A percentile compares a stretch with the other conserved stretches of the same genome.
phyloP scores from a whole-genome alignment of 1,284 basidiomycete species.

The Phlebopus sp. region DNA sequence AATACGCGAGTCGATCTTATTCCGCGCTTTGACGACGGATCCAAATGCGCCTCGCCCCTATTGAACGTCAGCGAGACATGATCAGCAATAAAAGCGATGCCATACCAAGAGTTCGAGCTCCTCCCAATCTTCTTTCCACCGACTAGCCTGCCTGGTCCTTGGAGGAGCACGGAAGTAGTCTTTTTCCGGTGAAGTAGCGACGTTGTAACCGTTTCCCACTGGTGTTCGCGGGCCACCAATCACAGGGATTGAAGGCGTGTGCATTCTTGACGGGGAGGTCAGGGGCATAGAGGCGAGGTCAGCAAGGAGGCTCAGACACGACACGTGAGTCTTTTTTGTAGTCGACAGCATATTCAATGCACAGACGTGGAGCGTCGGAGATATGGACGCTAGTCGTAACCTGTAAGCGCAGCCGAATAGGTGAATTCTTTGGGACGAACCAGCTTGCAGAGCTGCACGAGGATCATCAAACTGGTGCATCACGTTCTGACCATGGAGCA shows the following conservation, averaged over 20 bases:
- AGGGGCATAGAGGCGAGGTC: conserved; percentile 33
- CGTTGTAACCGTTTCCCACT: conserved; percentile 35
- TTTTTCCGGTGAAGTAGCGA: conserved; percentile 55
- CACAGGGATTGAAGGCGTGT: conserved; percentile 23
- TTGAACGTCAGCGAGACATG: background rate
- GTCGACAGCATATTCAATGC: conserved; percentile 58
- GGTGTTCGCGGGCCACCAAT: conserved; percentile 36
- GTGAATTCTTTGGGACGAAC: conserved; percentile 29
- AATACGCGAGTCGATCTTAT: conserved; percentile 73
- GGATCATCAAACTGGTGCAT: conserved; percentile 44
- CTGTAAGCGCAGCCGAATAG: background rate
- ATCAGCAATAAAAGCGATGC: background rate
- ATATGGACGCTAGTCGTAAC: conserved; percentile 45
- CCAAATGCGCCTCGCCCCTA: conserved; percentile 93
- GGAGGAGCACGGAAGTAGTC: conserved; percentile 51
- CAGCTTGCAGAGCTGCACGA: conserved; percentile 43
- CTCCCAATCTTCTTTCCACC: conserved; percentile 86
- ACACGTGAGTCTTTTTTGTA: conserved; percentile 49
- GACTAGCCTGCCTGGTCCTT: conserved; percentile 52
- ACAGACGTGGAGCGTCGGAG: conserved; percentile 46
- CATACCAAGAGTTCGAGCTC: conserved; percentile 71
- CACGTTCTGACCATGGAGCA: conserved; percentile 71
- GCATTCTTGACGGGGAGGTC: conserved; percentile 17
- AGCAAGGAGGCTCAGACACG: conserved; percentile 45
- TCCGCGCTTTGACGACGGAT: conserved; percentile 90